A percentile compares a stretch with the other conserved stretches of the same genome.
These are phyloP conservation scores for Aspergillus alliaceus DNA, from an alignment of 2,329 filamentous ascomycete species.

Conservation along the genomic window DNA sequence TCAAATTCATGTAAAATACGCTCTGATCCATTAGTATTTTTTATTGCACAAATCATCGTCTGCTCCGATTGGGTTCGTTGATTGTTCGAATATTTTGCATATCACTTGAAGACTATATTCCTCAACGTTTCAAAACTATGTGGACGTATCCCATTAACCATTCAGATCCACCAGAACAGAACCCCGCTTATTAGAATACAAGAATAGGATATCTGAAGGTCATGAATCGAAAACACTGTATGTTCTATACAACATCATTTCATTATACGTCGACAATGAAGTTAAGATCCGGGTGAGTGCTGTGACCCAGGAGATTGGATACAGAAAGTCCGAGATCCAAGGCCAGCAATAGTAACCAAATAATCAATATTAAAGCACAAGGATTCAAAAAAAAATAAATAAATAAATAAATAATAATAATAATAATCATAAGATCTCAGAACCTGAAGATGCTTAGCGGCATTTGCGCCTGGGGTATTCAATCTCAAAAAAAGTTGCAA, in stretches of 20 bases:
- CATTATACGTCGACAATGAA: background rate
- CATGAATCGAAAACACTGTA: background rate
- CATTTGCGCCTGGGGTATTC: slow-evolving; percentile 5
- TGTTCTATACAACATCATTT: slow-evolving; percentile 9
- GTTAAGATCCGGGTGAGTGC: background rate
- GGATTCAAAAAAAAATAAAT: too few species aligned
- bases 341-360: background rate
- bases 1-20: slow-evolving; percentile 20
- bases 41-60: slow-evolving; percentile 4
- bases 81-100: background rate
- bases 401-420: background rate
- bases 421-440: slow-evolving; percentile 1
- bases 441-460: background rate
- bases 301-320: background rate
- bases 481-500: slow-evolving; percentile 3
- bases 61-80: background rate
- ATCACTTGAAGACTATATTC: background rate
- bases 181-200: background rate
- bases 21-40: slow-evolving; percentile 13
- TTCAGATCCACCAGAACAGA: background rate
- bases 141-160: background rate
- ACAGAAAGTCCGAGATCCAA: background rate
- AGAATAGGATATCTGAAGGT: background rate
- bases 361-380: background rate
- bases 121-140: background rate